These are phyloP conservation scores for Akanthomyces uredinophilus DNA, from an alignment of 2,329 filamentous ascomycete species.

Conservation along the genomic window DNA sequence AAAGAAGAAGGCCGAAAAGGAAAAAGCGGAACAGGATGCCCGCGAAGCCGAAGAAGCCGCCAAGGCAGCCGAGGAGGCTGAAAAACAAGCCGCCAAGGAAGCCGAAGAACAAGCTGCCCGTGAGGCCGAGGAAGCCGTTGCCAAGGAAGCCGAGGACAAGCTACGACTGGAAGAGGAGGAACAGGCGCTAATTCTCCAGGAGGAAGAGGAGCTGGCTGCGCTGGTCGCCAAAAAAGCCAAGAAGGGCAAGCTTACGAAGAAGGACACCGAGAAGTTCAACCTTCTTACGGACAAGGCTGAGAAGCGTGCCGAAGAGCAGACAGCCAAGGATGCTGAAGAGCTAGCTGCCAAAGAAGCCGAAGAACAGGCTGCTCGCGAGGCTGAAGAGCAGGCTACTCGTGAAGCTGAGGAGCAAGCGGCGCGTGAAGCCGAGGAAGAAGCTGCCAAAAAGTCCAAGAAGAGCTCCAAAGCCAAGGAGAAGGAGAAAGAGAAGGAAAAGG, in stretches of 20 bases:
- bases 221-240: conserved; percentile 46
- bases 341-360: conserved; percentile 23
- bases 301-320: conserved; percentile 20
- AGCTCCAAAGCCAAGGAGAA: conserved; percentile 34
- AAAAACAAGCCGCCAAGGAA: conserved; percentile 23
- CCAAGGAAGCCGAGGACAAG: conserved; percentile 26
- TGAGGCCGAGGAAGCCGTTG: conserved; percentile 26
- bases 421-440: conserved; percentile 27
- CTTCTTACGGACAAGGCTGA: conserved; percentile 19
- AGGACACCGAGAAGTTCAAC: conserved; percentile 26
- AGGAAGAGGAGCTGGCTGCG: conserved; percentile 35
- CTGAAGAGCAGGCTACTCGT: conserved; percentile 22
- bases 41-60: conserved; percentile 25
- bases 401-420: conserved; percentile 27
- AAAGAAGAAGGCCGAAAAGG: conserved; percentile 37
- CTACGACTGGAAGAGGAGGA: conserved; percentile 24
- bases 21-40: conserved; percentile 24
- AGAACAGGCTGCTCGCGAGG: conserved; percentile 23
- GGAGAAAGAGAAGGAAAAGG: conserved; percentile 27
- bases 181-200: conserved; percentile 20
- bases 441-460: conserved; percentile 28
- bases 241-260: conserved; percentile 37
- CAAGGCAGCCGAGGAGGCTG: conserved; percentile 32
- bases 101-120: conserved; percentile 23
- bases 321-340: conserved; percentile 23